phyloP scores from a whole-genome alignment of 2,329 filamentous ascomycete genomes.

The Zymoseptoria passerinii region DNA sequence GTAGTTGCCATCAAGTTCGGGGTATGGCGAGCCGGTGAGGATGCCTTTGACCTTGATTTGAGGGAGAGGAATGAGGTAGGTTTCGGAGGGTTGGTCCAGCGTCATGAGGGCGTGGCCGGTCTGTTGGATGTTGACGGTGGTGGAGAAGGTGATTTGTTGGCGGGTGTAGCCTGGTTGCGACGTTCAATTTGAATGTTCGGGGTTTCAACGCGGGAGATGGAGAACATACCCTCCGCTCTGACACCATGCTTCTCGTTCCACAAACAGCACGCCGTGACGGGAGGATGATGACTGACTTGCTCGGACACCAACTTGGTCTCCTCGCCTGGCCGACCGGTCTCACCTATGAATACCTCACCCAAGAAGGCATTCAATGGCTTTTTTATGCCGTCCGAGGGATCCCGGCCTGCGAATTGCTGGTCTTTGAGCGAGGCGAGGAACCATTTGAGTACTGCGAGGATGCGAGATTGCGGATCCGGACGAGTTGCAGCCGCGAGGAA shows the following conservation, averaged over 20 bases:
- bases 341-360: conserved; percentile 41
- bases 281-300: conserved; percentile 42
- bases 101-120: conserved; percentile 39
- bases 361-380: conserved; percentile 46
- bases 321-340: conserved; percentile 29
- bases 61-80: conserved; percentile 39
- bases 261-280: conserved; percentile 40
- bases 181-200: no score
- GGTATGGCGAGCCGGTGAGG: conserved; percentile 36
- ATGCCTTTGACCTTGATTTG: conserved; percentile 41
- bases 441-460: conserved; percentile 42
- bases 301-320: conserved; percentile 37
- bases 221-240: conserved; percentile 27
- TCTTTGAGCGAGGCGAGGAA: conserved; percentile 41
- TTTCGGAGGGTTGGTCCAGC: conserved; percentile 37
- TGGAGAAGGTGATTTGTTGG: conserved; percentile 40
- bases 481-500: conserved; percentile 40
- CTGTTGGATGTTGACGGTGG: conserved; percentile 39
- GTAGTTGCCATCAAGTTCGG: conserved; percentile 36
- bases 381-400: conserved; percentile 37
- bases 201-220: no score
- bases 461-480: conserved; percentile 32
- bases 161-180: conserved; percentile 37
- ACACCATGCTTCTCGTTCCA: conserved; percentile 39
- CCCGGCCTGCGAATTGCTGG: conserved; percentile 42